Conservation (phyloP, 2,329 filamentous ascomycete genomes). For the Pseudocercospora crystallina region DNA sequence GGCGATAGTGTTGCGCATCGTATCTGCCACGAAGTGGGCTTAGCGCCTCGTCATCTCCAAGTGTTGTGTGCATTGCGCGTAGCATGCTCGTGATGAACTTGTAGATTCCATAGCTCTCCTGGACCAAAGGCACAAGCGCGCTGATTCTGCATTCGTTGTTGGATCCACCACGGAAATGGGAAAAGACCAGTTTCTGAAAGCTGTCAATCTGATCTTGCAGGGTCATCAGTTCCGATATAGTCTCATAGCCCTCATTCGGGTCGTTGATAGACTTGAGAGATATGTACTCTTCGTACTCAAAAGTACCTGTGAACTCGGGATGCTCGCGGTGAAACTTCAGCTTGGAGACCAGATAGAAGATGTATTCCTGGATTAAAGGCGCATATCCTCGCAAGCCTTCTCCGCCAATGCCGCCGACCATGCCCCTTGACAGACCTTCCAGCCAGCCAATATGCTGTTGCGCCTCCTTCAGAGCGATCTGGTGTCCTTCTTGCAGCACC, state of each 20-base stretch:
- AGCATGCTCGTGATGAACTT: constrained; percentile 99
- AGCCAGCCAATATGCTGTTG: constrained; percentile 88
- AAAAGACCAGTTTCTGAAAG: constrained; percentile 98
- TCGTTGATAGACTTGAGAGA: constrained; percentile 98
- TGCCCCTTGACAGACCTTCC: constrained; percentile 82
- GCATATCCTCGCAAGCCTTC: constrained; percentile 69
- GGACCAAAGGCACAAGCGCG: constrained; percentile 85
- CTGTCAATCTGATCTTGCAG: constrained; percentile 97
- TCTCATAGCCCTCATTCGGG: constrained; percentile 92
- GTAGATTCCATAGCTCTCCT: constrained; percentile 98
- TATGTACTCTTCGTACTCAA: constrained; percentile 99
- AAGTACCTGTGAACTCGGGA: constrained; percentile 97
- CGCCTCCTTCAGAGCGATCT: constrained; percentile 80
- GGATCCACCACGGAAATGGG: constrained; percentile 84
- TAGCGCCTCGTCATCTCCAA: constrained; percentile 89
- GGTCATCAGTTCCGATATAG: constrained; percentile 93
- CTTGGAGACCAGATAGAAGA: constrained; percentile 92
- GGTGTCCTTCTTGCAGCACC: constrained; percentile 94
- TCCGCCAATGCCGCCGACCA: constrained; percentile 73
- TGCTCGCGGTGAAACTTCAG: constrained; percentile 95
- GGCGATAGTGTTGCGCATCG: constrained; percentile 91
- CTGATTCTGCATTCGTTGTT: constrained; percentile 98
- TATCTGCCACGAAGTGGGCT: constrained; percentile 85
- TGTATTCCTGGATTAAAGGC: constrained; percentile 92
- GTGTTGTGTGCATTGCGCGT: constrained; percentile 86